phyloP scores from a whole-genome alignment of 2,329 filamentous ascomycete species.

The Ophiostoma fasciatum region DNA sequence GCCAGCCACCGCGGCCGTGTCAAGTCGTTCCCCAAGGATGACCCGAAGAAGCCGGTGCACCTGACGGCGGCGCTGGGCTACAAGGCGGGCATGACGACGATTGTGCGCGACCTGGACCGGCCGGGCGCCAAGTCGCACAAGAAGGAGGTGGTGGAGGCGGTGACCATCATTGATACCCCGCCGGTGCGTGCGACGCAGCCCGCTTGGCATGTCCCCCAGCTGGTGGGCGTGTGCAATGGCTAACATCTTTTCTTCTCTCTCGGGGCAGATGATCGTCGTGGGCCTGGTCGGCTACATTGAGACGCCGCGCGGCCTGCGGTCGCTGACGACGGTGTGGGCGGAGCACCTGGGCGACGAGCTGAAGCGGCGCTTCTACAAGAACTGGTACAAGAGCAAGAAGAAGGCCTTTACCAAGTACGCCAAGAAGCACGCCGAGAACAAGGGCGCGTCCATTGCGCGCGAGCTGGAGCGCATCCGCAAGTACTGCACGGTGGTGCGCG shows the following conservation, averaged over 20 bases:
- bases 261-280: constrained; percentile 87
- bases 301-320: constrained; percentile 97
- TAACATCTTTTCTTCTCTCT: constrained; percentile 42
- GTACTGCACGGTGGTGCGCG: constrained; percentile 99
- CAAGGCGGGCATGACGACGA: constrained; percentile 99
- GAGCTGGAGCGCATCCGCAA: constrained; percentile 99
- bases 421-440: constrained; percentile 98
- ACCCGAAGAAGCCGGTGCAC: constrained; percentile 98
- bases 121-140: constrained; percentile 99
- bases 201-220: constrained; percentile 50
- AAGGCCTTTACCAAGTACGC: constrained; percentile 99
- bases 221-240: no score
- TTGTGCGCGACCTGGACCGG: constrained; percentile 97
- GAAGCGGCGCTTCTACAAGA: constrained; percentile 99
- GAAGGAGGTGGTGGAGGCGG: constrained; percentile 89
- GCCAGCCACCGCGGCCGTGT: constrained; percentile 39
- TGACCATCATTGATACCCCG: constrained; percentile 80
- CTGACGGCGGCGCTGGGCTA: constrained; percentile 97
- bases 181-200: constrained; percentile 83
- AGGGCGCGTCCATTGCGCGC: constrained; percentile 77
- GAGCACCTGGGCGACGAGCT: constrained; percentile 98
- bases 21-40: constrained; percentile 99
- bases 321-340: constrained; percentile 98
- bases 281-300: constrained; percentile 99
- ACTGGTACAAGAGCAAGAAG: constrained; percentile 99